Evolutionary conservation across 345 rosid species (phyloP).

Genomic region (Ceriops decandra): DNA sequence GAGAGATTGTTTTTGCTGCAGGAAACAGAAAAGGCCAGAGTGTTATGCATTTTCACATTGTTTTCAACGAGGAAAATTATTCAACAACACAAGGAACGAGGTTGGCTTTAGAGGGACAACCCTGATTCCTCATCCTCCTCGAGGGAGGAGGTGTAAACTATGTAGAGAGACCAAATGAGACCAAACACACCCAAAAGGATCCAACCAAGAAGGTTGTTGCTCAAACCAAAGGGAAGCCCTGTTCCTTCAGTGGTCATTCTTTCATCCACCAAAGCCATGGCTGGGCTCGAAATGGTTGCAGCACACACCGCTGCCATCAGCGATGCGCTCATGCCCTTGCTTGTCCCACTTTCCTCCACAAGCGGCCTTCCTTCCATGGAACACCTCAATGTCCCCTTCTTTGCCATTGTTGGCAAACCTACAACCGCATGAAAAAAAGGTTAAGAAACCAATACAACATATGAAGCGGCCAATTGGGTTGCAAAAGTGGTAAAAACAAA

Average conservation of each 20-base stretch:
- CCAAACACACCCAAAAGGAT: constrained; percentile 79
- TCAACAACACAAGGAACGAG: neutral
- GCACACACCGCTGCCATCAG: constrained; percentile 51
- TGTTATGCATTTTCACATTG: neutral
- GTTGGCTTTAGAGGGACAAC: constrained; percentile 58
- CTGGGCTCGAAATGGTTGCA: constrained; percentile 59
- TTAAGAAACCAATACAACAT: neutral
- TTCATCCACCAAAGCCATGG: constrained; percentile 85
- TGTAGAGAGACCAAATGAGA: constrained; percentile 77
- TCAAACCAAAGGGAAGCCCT: constrained; percentile 85
- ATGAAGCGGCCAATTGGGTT: no score
- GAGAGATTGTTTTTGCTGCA: constrained; percentile 1
- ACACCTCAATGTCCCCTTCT: constrained; percentile 60
- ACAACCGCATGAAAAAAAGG: neutral
- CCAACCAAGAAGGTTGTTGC: constrained; percentile 97
- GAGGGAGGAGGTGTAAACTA: constrained; percentile 57
- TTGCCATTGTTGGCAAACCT: constrained; percentile 63
- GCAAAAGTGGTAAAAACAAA: no score
- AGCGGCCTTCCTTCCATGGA: constrained; percentile 41
- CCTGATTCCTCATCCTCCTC: constrained; percentile 93
- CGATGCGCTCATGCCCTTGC: constrained; percentile 42
- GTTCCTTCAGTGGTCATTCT: constrained; percentile 89
- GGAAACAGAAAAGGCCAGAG: neutral
- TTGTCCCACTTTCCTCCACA: constrained; percentile 23
- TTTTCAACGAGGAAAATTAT: neutral